Conservation (phyloP, 2,329 filamentous ascomycete species). For the Epichloe glyceriae region DNA sequence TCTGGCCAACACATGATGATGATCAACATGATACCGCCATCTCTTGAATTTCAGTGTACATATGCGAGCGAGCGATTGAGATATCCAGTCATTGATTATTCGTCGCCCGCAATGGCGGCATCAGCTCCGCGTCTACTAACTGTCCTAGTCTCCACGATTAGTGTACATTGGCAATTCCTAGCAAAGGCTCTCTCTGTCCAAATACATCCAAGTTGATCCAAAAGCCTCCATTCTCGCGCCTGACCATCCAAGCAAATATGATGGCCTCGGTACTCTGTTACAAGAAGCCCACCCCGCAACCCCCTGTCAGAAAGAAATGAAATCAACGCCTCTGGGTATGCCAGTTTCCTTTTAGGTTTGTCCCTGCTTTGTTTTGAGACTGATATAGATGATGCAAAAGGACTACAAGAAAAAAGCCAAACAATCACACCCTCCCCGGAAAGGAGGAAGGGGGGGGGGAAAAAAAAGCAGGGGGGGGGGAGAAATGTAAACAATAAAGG, state of each 20-base stretch:
- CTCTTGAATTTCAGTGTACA: neutral
- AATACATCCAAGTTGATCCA: constrained; percentile 4
- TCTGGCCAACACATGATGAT: no score
- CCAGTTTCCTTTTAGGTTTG: neutral
- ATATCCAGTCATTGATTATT: neutral
- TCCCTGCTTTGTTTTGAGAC: neutral
- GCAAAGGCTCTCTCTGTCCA: neutral
- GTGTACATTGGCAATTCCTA: neutral
- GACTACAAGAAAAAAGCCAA: neutral
- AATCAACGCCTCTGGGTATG: constrained; percentile 3
- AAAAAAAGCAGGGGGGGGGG: neutral
- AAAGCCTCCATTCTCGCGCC: constrained; percentile 1
- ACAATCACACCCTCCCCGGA: neutral
- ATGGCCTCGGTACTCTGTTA: neutral
- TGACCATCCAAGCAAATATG: neutral
- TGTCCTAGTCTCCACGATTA: neutral
- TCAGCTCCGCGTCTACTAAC: neutral
- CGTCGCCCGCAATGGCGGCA: neutral
- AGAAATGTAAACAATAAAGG: neutral
- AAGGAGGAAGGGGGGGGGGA: neutral
- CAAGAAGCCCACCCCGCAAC: neutral
- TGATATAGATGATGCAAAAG: neutral
- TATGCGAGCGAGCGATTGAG: no score
- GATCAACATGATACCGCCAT: neutral
- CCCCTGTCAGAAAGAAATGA: neutral